Conservation (phyloP, 495 filamentous ascomycete species). For the Penicillium flavigenum region DNA sequence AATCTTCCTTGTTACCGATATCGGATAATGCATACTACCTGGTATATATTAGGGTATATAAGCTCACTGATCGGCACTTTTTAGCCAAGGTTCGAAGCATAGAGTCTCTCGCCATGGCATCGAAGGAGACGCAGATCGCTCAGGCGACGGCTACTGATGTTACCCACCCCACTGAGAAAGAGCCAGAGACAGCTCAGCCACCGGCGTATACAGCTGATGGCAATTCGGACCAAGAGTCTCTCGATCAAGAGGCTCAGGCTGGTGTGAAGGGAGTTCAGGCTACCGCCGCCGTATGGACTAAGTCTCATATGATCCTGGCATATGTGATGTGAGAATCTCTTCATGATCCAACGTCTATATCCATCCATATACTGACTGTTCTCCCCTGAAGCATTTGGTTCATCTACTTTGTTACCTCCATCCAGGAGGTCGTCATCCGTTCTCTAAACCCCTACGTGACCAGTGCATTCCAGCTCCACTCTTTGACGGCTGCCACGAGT, state of each 20-base stretch:
- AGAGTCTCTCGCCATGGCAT: neutral
- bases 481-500: slow-evolving; percentile 31
- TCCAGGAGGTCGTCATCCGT: slow-evolving; percentile 29
- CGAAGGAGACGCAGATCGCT: neutral
- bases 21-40: neutral
- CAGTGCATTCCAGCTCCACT: slow-evolving; percentile 31
- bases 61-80: neutral
- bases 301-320: slow-evolving; percentile 3
- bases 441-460: slow-evolving; percentile 30
- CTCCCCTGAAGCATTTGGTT: slow-evolving; percentile 31
- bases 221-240: slow-evolving; percentile 1
- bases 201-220: neutral
- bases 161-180: neutral
- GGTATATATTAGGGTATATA: neutral
- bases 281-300: slow-evolving; percentile 1
- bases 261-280: slow-evolving; percentile 8
- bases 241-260: slow-evolving; percentile 8
- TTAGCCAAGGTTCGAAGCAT: neutral
- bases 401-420: slow-evolving; percentile 27
- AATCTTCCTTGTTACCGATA: neutral
- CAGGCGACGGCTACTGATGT: neutral
- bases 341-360: neutral
- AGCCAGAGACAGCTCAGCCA: neutral
- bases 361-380: neutral
- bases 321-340: slow-evolving; percentile 9